A percentile compares a stretch with the other conserved stretches of the same genome.
phyloP scores from a whole-genome alignment of 2,329 filamentous ascomycete genomes.

The Tolypocladium tundrense region DNA sequence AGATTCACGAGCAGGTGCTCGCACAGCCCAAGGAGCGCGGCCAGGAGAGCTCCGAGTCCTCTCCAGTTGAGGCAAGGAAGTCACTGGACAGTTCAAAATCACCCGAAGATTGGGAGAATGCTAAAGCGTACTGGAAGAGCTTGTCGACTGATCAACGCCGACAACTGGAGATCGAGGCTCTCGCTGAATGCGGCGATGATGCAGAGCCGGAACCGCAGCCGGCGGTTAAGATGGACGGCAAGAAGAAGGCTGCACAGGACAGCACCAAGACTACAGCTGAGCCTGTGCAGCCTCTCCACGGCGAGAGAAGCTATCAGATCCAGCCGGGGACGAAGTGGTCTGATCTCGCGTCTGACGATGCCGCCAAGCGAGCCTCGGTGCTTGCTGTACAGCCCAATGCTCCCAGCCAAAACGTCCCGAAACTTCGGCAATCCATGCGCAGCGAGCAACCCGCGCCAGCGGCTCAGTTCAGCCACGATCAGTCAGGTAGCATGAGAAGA shows the following conservation, averaged over 20 bases:
- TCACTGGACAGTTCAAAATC: constrained; percentile 2
- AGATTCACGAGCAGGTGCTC: constrained; percentile 7
- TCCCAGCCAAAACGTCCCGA: constrained; percentile 5
- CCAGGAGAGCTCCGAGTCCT: not conserved
- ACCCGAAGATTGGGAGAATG: constrained; percentile 52
- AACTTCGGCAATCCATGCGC: constrained; percentile 39
- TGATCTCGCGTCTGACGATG: constrained; percentile 6
- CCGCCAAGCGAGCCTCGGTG: constrained; percentile 1
- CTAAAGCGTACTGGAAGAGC: constrained; percentile 61
- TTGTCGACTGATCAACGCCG: constrained; percentile 52
- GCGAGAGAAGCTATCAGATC: constrained; percentile 29
- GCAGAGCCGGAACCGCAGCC: constrained; percentile 19
- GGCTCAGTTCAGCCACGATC: constrained; percentile 5
- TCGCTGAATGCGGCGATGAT: constrained; percentile 41
- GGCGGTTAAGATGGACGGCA: constrained; percentile 17
- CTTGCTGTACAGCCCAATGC: not conserved
- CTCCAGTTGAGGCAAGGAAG: not conserved
- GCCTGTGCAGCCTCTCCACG: constrained; percentile 4
- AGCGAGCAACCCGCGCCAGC: constrained; percentile 13
- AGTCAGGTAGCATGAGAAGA: constrained; percentile 19
- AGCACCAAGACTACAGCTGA: constrained; percentile 1
- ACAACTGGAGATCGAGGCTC: constrained; percentile 48
- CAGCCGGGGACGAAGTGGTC: constrained; percentile 20
- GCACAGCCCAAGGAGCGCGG: not conserved
- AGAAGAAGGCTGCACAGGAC: constrained; percentile 21